Base-by-base conservation (phyloP, 2,329 filamentous ascomycete genomes). In the Cladosporium phlei region DNA sequence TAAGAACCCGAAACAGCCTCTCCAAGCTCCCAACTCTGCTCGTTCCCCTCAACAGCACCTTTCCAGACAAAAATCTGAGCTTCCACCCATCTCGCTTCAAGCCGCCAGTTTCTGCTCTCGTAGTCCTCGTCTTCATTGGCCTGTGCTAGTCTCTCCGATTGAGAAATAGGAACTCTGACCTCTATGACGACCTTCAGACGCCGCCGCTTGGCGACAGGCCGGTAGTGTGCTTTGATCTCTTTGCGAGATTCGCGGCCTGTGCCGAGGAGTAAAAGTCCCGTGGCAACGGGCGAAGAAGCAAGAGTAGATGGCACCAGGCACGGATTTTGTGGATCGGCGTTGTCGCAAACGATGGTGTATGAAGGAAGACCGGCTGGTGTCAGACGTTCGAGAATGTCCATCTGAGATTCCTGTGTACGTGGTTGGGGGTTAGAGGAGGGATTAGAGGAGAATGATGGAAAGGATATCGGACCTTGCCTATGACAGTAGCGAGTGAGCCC, bases 401-500 rank as follows among this genome's bases (percentile, higher is more conserved):
- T 30, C 27, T 52, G 14, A 21, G 53, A 55, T 17, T 52, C 40
- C 40, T 44, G 16, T 6, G 11, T 6, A 11, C 8, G 24, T 25
- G 11, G 24, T 25, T 11, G 24, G 7, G 11, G 33, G 17, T 39
- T 19, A 39, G 37, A 20, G 3, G 5, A 10, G 11, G 4, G 3
- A 14, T 35, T 5, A 20, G 10, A 17, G 37, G 5, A n/a, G n/a
- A 25, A n/a, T 6, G 20, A 14, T 25, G 20, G 19, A 7, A 17
- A 19, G 14, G 29, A n/a, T 16, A 11, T 17, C 29, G 21, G 19
- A 44, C 56, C 47, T 58, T 61, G 20, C 51, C 51, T 22, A 60
- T 43, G 8, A 67, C 12, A 52, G 61, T 29, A 46, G 66, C 51
- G 44, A 65, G 53, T 51, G 67, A 58, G 55, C 69, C 62, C 74